These are phyloP conservation scores for Bolboschoenoplectus hybrid DNA, from an alignment of 202 grass and related monocot species.

Conservation along the genomic window DNA sequence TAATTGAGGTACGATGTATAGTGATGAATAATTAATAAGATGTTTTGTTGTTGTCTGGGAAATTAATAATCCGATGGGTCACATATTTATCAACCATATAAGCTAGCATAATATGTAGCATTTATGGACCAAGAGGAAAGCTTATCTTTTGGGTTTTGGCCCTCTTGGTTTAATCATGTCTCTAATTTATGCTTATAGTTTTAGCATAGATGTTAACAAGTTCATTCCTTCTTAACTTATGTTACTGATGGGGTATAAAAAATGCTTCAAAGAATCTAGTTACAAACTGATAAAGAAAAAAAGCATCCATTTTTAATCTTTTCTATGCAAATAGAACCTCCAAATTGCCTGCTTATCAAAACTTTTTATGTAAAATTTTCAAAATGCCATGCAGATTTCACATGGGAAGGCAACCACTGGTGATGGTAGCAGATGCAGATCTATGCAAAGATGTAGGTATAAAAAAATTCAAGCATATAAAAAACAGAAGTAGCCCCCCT, in stretches of 20 bases:
- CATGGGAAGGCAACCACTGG: conserved; percentile 88
- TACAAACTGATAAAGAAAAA: not conserved
- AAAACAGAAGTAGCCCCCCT: conserved; percentile 79
- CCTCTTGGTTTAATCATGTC: not conserved
- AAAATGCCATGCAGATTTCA: conserved; percentile 62
- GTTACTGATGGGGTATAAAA: not conserved
- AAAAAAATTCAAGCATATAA: conserved; percentile 91
- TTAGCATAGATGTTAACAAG: too few species aligned
- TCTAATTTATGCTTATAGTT: too few species aligned
- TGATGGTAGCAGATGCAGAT: conserved; percentile 84
- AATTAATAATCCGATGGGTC: not conserved
- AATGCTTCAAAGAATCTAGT: not conserved
- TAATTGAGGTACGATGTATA: too few species aligned
- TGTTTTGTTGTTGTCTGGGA: not conserved
- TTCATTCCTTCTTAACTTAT: too few species aligned
- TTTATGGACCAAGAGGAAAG: not conserved
- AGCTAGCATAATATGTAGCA: not conserved
- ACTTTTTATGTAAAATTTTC: not conserved
- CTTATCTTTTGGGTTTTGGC: not conserved
- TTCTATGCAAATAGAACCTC: not conserved
- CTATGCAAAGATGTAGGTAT: conserved; percentile 95
- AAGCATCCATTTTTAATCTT: not conserved
- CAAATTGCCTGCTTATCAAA: not conserved
- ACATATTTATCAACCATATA: too few species aligned
- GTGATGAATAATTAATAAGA: too few species aligned